Percentiles rank a stretch among this genome's conserved stretches.
Conservation (phyloP, 768 basidiomycete species). For the Pleurotus pulmonarius region DNA sequence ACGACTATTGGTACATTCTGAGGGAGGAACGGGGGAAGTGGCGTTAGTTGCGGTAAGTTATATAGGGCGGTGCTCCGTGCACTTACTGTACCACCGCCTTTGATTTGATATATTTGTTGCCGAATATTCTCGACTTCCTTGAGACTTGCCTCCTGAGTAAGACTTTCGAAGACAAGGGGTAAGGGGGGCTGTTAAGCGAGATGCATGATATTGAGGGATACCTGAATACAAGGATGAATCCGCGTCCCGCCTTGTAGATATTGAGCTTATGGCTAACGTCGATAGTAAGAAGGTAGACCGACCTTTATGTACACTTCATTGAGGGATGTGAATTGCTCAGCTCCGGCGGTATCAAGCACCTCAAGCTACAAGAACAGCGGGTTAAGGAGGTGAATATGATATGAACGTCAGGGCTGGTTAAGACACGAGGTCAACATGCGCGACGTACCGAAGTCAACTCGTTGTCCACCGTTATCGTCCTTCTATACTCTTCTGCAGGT, state of each 20-base stretch:
- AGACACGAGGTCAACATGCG: conserved; percentile 5
- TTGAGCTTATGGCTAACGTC: not conserved
- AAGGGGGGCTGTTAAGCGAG: conserved; percentile 5
- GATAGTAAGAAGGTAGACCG: not conserved
- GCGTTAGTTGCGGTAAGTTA: not conserved
- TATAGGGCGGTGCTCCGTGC: not conserved
- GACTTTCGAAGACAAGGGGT: conserved; percentile 32
- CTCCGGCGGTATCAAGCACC: conserved; percentile 79
- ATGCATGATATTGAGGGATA: conserved; percentile 15
- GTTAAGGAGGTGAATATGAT: not conserved
- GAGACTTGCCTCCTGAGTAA: conserved; percentile 79
- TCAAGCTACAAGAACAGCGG: conserved; percentile 50
- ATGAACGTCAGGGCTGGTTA: conserved; percentile 4
- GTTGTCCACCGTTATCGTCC: conserved; percentile 62
- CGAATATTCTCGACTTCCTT: conserved; percentile 78
- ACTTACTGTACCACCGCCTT: conserved; percentile 61
- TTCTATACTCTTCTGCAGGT: conserved; percentile 64
- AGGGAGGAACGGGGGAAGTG: not conserved
- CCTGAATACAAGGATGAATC: conserved; percentile 86
- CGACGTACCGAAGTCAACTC: conserved; percentile 54
- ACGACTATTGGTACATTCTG: conserved; percentile 77
- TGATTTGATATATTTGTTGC: conserved; percentile 78
- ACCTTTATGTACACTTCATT: conserved; percentile 85
- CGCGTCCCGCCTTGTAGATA: conserved; percentile 53
- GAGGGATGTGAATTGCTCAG: conserved; percentile 80